These are phyloP conservation scores for Dryas integrifolia DNA, from an alignment of 331 rosid species.

Conservation along the genomic window DNA sequence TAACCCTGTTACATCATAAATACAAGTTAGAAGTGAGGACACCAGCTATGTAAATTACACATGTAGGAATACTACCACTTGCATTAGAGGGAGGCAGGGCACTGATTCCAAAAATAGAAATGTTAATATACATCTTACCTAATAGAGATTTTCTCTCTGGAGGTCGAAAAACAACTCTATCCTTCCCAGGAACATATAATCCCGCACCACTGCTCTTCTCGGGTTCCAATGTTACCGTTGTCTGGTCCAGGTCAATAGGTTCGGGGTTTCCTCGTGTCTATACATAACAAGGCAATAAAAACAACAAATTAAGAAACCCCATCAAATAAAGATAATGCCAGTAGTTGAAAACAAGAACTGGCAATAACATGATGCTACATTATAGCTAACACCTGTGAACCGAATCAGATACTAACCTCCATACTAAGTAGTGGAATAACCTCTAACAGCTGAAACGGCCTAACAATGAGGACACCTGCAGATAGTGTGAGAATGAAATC, in stretches of 20 bases:
- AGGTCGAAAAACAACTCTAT: slow-evolving; percentile 55
- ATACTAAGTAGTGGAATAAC: not conserved
- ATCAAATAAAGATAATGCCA: not conserved
- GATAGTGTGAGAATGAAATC: not conserved
- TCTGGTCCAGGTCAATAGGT: slow-evolving; percentile 52
- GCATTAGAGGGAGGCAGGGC: not conserved
- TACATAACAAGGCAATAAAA: slow-evolving; percentile 16
- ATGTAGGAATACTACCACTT: not conserved
- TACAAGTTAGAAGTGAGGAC: slow-evolving; percentile 3
- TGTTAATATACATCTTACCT: slow-evolving; percentile 40
- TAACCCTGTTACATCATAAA: slow-evolving; percentile 55
- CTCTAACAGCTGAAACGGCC: not conserved
- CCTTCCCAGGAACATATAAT: slow-evolving; percentile 74
- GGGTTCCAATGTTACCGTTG: slow-evolving; percentile 55
- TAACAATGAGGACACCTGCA: slow-evolving; percentile 9
- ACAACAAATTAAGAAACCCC: not conserved
- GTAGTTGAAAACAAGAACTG: not conserved
- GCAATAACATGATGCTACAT: not conserved
- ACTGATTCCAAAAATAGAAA: not conserved
- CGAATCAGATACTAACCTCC: slow-evolving; percentile 3
- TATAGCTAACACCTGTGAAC: not conserved
- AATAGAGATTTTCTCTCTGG: slow-evolving; percentile 65
- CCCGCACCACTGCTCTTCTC: slow-evolving; percentile 54
- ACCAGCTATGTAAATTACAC: not conserved
- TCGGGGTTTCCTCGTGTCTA: slow-evolving; percentile 42